Evolutionary conservation across 75 land plant genomes (phyloP).

Genomic region (Adiantum capillusveneris): DNA sequence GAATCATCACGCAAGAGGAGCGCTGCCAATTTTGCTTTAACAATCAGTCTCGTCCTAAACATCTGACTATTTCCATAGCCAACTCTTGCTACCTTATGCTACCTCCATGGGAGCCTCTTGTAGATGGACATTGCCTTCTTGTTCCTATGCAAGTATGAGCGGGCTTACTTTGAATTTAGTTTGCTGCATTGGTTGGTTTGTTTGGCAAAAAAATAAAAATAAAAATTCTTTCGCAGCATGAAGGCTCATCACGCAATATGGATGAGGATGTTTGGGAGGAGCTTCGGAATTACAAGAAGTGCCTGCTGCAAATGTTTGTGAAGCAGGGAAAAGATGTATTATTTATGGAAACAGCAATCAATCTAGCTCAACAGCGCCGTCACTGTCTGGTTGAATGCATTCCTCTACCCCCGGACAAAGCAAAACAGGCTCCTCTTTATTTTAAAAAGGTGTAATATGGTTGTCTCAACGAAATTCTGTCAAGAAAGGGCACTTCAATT

Average conservation of each 20-base stretch:
- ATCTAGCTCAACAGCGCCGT: conserved; percentile 57
- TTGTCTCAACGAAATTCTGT: background rate
- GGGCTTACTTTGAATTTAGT: background rate
- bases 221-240: conserved; percentile 50
- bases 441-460: conserved; percentile 77
- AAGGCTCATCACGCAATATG: conserved; percentile 68
- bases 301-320: conserved; percentile 83
- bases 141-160: conserved; percentile 69
- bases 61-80: conserved; percentile 74
- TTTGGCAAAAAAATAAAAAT: too few relatives aligned
- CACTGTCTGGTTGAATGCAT: conserved; percentile 94
- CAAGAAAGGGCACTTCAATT: background rate
- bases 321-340: conserved; percentile 70
- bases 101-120: conserved; percentile 76
- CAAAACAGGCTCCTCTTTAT: conserved; percentile 76
- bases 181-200: too few relatives aligned
- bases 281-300: conserved; percentile 94
- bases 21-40: conserved; percentile 89
- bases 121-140: conserved; percentile 80
- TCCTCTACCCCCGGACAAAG: conserved; percentile 57
- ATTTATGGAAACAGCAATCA: conserved; percentile 81
- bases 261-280: conserved; percentile 93
- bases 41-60: conserved; percentile 74
- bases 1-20: conserved; percentile 71
- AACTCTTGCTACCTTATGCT: conserved; percentile 76